A percentile compares a stretch with the other conserved stretches of the same genome.
Conservation (phyloP, 352 stramenopile species). For the Thraustochytrium sp. region DNA sequence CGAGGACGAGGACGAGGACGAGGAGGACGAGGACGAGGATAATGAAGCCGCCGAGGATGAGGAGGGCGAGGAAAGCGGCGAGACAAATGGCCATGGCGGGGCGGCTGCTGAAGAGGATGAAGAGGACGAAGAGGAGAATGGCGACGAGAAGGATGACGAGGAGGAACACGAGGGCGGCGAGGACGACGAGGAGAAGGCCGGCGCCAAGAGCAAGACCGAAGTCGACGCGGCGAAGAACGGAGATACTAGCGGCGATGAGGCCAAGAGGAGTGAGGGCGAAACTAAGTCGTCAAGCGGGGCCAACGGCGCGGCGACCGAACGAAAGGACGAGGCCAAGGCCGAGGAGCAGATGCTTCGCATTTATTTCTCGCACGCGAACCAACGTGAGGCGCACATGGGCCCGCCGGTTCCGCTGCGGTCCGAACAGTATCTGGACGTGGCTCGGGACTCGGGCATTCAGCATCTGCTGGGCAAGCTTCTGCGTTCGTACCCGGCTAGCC, state of each 20-base stretch:
- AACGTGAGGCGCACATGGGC: slow-evolving; percentile 2
- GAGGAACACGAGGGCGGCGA: not conserved
- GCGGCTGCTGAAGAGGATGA: no score
- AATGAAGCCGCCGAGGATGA: not conserved
- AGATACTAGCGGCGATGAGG: no score
- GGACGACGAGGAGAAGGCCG: not conserved
- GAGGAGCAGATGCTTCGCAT: not conserved
- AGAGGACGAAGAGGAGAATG: not conserved
- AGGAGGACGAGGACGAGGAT: not conserved
- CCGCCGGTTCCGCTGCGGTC: not conserved
- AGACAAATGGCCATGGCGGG: not conserved
- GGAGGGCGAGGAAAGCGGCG: not conserved
- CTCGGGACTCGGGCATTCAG: not conserved
- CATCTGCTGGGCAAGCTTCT: not conserved
- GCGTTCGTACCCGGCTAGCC: not conserved
- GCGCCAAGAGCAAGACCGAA: not conserved
- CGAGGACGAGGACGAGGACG: not conserved
- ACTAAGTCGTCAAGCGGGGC: no score
- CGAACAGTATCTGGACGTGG: not conserved
- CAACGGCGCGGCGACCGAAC: no score
- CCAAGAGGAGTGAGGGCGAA: no score
- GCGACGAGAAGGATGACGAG: not conserved
- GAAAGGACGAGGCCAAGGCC: no score
- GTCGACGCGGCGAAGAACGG: not conserved
- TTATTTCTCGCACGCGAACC: slow-evolving; percentile 12